Evolutionary conservation across 768 basidiomycete genomes (phyloP).

Genomic region (Boletus coccyginus): DNA sequence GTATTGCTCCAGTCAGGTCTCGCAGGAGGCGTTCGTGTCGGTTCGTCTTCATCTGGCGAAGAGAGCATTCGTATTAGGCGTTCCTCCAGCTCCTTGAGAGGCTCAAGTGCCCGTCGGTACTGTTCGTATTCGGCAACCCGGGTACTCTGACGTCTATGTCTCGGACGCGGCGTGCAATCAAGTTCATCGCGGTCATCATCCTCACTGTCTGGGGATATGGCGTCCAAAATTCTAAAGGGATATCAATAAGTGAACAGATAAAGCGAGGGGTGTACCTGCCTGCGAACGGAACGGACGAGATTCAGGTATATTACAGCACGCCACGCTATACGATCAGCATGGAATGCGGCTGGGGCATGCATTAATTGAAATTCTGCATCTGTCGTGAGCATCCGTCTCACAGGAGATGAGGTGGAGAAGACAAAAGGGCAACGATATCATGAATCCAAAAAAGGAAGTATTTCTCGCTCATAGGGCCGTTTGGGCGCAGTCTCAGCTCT

Average conservation of each 20-base stretch:
- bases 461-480: background rate
- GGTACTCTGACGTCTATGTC: constrained; percentile 39
- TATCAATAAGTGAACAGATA: constrained; percentile 1
- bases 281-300: constrained; percentile 76
- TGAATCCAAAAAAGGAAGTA: constrained; percentile 4
- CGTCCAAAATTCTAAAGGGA: constrained; percentile 63
- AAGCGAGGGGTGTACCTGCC: constrained; percentile 40
- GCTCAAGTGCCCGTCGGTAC: constrained; percentile 62
- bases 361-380: constrained; percentile 77
- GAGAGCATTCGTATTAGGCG: constrained; percentile 65
- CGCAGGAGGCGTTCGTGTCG: constrained; percentile 51
- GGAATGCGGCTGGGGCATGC: constrained; percentile 74
- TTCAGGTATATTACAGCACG: constrained; percentile 87
- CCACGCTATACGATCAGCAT: constrained; percentile 81
- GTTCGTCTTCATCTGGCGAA: constrained; percentile 63
- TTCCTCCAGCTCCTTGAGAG: constrained; percentile 68
- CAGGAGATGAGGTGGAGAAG: background rate
- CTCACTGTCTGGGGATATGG: constrained; percentile 65
- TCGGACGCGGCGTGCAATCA: constrained; percentile 50
- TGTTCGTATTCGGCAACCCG: constrained; percentile 57
- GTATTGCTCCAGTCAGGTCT: constrained; percentile 38
- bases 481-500: background rate
- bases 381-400: constrained; percentile 16
- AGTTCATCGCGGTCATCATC: constrained; percentile 53
- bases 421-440: constrained; percentile 1